A percentile compares a stretch with the other conserved stretches of the same genome.
Evolutionary conservation across 2,329 filamentous ascomycete genomes (phyloP).

Genomic region (Curvularia sp.): DNA sequence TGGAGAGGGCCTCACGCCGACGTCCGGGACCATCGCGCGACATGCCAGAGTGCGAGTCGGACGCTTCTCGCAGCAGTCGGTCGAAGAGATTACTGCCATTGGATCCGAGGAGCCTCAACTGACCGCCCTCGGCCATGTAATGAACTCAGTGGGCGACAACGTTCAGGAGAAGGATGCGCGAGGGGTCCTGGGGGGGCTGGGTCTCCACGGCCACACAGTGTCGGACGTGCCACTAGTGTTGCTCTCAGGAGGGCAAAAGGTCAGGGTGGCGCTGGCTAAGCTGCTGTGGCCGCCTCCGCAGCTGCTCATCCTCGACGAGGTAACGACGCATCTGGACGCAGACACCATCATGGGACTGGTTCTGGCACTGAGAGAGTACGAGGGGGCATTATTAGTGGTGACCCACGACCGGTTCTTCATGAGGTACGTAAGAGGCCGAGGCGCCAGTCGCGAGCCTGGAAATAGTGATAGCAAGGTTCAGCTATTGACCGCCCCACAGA

Average conservation of each 20-base stretch:
- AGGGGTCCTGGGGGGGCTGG: constrained; percentile 70
- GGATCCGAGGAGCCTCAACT: constrained; percentile 60
- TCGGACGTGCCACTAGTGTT: constrained; percentile 76
- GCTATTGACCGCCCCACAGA: constrained; percentile 47
- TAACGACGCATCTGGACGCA: constrained; percentile 85
- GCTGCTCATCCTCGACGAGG: constrained; percentile 77
- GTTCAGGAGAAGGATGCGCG: constrained; percentile 73
- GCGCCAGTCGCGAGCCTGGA: not conserved
- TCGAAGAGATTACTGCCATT: constrained; percentile 69
- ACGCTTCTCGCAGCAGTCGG: constrained; percentile 82
- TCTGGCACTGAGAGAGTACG: constrained; percentile 69
- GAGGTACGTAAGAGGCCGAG: constrained; percentile 48
- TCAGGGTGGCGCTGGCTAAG: constrained; percentile 69
- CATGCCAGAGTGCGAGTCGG: constrained; percentile 75
- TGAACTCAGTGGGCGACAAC: constrained; percentile 59
- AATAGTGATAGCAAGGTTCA: constrained; percentile 8
- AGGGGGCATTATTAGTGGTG: constrained; percentile 77
- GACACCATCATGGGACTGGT: constrained; percentile 78
- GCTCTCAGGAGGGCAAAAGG: constrained; percentile 78
- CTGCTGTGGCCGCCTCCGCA: constrained; percentile 74
- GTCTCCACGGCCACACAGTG: constrained; percentile 71
- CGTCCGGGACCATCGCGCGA: constrained; percentile 65
- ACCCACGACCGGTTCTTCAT: constrained; percentile 86
- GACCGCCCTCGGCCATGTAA: constrained; percentile 71
- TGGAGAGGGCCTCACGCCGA: constrained; percentile 56